Percentiles rank a stretch among this genome's conserved stretches.
These are phyloP conservation scores for Flaveria sonorensis DNA, from an alignment of 129 eudicot genomes.

Conservation along the genomic window DNA sequence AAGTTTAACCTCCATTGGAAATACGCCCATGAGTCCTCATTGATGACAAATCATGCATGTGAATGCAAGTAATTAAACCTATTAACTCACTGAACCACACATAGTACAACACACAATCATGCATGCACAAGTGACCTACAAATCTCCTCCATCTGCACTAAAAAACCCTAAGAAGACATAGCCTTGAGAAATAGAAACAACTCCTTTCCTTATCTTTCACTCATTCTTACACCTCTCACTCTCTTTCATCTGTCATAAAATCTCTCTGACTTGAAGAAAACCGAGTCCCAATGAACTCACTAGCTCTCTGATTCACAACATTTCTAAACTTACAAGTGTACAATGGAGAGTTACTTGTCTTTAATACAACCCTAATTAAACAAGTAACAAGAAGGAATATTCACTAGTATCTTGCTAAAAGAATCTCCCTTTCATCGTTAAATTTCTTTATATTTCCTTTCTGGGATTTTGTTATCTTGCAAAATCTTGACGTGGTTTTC, in stretches of 20 bases:
- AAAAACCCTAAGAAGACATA: constrained; percentile 28
- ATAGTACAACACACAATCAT: not conserved
- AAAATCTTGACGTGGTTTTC: too few relatives aligned
- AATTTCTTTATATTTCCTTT: not conserved
- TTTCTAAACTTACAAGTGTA: constrained; percentile 7
- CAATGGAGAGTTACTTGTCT: not conserved
- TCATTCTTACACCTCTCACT: constrained; percentile 21
- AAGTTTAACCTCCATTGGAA: not conserved
- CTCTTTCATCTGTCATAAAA: constrained; percentile 17
- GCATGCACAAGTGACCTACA: not conserved
- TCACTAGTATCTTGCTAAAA: constrained; percentile 8
- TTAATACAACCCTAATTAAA: constrained; percentile 12
- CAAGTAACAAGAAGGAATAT: not conserved
- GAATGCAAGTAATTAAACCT: not conserved
- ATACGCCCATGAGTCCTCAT: not conserved
- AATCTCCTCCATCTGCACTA: constrained; percentile 13
- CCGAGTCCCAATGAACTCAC: not conserved
- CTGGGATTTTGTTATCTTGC: too few relatives aligned
- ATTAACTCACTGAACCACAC: not conserved
- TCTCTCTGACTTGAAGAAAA: constrained; percentile 22
- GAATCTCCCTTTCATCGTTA: not conserved
- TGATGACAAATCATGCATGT: not conserved
- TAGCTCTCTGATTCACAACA: constrained; percentile 6
- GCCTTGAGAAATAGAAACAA: constrained; percentile 56
- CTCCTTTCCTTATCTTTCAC: constrained; percentile 70